Evolutionary conservation across 345 rosid genomes (phyloP).

Genomic region (Syzygium jambos): DNA sequence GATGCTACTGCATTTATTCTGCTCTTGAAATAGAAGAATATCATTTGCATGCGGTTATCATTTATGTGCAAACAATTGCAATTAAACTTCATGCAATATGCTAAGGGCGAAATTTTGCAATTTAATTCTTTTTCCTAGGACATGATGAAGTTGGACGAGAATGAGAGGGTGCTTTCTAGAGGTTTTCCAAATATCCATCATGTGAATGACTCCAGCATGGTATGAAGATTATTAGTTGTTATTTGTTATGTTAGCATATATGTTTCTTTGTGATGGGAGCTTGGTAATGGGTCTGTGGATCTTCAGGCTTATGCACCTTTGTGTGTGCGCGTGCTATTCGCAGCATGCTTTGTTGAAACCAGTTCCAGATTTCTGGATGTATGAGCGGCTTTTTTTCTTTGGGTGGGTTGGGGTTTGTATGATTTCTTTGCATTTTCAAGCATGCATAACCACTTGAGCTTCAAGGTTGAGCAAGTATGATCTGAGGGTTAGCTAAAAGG

Average conservation of each 20-base stretch:
- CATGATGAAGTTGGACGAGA: constrained; percentile 75
- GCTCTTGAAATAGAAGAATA: neutral
- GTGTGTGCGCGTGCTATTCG: accelerated
- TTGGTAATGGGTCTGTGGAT: neutral
- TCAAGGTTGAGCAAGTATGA: neutral
- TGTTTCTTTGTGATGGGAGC: neutral
- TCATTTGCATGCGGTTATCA: neutral
- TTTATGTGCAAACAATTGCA: neutral
- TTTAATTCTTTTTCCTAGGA: constrained; percentile 35
- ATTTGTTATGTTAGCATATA: neutral
- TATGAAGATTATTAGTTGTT: constrained; percentile 13
- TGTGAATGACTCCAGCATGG: constrained; percentile 70
- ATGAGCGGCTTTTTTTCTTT: neutral
- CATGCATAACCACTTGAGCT: neutral
- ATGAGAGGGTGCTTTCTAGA: constrained; percentile 63
- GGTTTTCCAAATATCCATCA: constrained; percentile 67
- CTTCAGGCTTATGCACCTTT: neutral
- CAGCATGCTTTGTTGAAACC: neutral
- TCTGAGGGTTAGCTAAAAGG: neutral
- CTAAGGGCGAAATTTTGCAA: neutral
- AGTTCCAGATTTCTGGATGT: neutral
- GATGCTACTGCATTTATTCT: neutral
- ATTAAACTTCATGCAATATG: neutral
- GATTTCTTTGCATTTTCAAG: neutral
- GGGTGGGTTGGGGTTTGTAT: neutral